phyloP scores from a whole-genome alignment of 1,139 yeast genomes.

The Blastobotrys aristatus region DNA sequence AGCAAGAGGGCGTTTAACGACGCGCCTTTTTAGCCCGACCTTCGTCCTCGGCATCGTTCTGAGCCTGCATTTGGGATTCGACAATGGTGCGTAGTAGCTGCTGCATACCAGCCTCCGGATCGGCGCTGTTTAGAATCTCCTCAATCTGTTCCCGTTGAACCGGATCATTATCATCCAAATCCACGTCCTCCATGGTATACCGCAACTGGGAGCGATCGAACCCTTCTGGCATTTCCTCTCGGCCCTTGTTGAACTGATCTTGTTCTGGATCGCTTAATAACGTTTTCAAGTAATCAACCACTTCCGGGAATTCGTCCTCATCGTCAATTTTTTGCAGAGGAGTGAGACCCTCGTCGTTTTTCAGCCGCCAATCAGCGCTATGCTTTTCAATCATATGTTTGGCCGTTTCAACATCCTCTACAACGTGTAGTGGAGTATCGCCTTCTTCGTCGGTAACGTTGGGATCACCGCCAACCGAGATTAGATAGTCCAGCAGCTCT shows the following conservation, averaged over 20 bases:
- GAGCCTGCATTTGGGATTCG: conserved; percentile 39
- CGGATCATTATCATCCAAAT: conserved; percentile 37
- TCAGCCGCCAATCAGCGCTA: conserved; percentile 57
- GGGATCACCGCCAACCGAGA: conserved; percentile 66
- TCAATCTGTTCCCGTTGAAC: conserved; percentile 62
- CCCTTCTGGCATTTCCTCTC: conserved; percentile 16
- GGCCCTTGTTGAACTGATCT: not conserved
- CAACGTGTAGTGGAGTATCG: conserved; percentile 92
- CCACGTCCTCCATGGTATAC: conserved; percentile 9
- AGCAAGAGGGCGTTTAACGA: not conserved
- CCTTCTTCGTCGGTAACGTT: conserved; percentile 85
- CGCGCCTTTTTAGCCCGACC: conserved; percentile 2
- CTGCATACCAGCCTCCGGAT: conserved; percentile 72
- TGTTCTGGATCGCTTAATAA: conserved; percentile 28
- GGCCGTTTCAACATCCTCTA: conserved; percentile 67
- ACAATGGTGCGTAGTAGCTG: conserved; percentile 63
- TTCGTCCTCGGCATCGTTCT: conserved; percentile 5
- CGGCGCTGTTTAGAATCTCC: conserved; percentile 66
- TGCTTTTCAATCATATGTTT: conserved; percentile 57
- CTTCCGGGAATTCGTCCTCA: conserved; percentile 74
- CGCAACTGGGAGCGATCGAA: conserved; percentile 12
- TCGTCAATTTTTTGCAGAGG: conserved; percentile 64
- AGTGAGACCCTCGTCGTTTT: conserved; percentile 70
- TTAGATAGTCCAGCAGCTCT: conserved; percentile 57
- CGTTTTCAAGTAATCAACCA: conserved; percentile 56